A percentile compares a stretch with the other conserved stretches of the same genome.
These are phyloP conservation scores for Beauveria asiatica DNA, from an alignment of 2,329 filamentous ascomycete species.

Conservation along the genomic window DNA sequence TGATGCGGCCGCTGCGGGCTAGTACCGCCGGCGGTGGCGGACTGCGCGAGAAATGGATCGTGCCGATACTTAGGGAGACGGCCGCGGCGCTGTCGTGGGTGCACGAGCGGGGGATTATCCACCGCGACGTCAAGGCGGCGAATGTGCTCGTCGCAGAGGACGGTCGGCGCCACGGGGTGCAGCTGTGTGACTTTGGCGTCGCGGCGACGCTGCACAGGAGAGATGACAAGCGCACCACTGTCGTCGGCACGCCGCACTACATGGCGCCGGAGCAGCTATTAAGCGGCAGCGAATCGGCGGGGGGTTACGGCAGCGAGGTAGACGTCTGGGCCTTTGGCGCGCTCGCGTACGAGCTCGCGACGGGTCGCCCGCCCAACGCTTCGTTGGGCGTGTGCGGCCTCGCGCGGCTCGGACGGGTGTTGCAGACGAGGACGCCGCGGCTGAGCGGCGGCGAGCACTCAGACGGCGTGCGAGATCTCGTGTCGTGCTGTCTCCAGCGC, in stretches of 20 bases:
- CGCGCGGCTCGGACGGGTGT: slow-evolving; percentile 33
- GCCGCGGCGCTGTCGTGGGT: slow-evolving; percentile 41
- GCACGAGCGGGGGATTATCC: slow-evolving; percentile 42
- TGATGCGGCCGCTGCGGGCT: slow-evolving; percentile 33
- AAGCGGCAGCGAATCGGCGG: slow-evolving; percentile 20
- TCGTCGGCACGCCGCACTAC: slow-evolving; percentile 60
- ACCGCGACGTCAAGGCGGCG: slow-evolving; percentile 47
- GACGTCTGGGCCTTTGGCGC: slow-evolving; percentile 65
- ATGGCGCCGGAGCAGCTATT: slow-evolving; percentile 57
- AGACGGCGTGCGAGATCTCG: slow-evolving; percentile 42
- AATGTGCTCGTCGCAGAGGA: slow-evolving; percentile 58
- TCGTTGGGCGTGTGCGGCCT: slow-evolving; percentile 29
- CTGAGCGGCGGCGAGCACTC: slow-evolving; percentile 50
- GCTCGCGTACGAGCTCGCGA: slow-evolving; percentile 59
- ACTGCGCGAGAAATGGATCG: slow-evolving; percentile 42
- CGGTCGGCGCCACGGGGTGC: slow-evolving; percentile 40
- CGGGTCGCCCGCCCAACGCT: slow-evolving; percentile 51
- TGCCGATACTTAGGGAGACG: slow-evolving; percentile 42
- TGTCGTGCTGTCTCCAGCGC: slow-evolving; percentile 52
- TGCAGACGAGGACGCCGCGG: slow-evolving; percentile 41
- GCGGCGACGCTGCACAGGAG: slow-evolving; percentile 55
- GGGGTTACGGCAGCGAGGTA: slow-evolving; percentile 45
- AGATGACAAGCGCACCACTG: slow-evolving; percentile 51
- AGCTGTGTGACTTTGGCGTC: slow-evolving; percentile 61
- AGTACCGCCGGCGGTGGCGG: slow-evolving; percentile 20